Conservation (phyloP, 148 eudicot genomes). For the Rhododendron molle region DNA sequence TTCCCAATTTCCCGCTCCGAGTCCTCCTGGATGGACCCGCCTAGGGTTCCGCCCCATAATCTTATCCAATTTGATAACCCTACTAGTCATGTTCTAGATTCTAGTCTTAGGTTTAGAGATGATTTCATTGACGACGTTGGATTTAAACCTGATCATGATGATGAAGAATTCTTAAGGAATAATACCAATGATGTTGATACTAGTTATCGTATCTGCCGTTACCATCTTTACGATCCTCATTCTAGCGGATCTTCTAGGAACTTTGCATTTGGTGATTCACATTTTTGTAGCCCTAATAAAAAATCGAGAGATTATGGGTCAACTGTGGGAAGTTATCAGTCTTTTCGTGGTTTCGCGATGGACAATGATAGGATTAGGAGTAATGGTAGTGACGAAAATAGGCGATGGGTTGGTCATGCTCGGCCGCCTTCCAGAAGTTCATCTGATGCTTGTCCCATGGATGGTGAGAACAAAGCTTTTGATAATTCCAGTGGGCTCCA, state of each 20-base stretch:
- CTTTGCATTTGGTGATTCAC: constrained; percentile 15
- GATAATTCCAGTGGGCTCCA: constrained; percentile 14
- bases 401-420: constrained; percentile 22
- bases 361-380: constrained; percentile 16
- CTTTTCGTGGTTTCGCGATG: constrained; percentile 4
- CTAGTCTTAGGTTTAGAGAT: constrained; percentile 22
- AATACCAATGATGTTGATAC: constrained; percentile 9
- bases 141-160: not conserved
- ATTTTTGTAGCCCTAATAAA: not conserved
- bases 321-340: constrained; percentile 16
- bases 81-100: constrained; percentile 19
- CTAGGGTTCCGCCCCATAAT: constrained; percentile 21
- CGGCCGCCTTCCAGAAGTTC: constrained; percentile 12
- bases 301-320: constrained; percentile 18
- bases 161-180: not conserved
- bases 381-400: constrained; percentile 23
- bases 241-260: constrained; percentile 10
- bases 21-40: constrained; percentile 11
- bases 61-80: constrained; percentile 14
- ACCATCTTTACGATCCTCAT: not conserved
- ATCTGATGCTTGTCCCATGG: constrained; percentile 17
- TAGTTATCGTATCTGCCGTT: constrained; percentile 7
- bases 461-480: constrained; percentile 20
- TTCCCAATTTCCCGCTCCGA: constrained; percentile 9
- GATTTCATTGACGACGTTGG: constrained; percentile 8